Evolutionary conservation across 176 grass and related monocot species (phyloP).

Genomic region (Urochloa ruziziensis): DNA sequence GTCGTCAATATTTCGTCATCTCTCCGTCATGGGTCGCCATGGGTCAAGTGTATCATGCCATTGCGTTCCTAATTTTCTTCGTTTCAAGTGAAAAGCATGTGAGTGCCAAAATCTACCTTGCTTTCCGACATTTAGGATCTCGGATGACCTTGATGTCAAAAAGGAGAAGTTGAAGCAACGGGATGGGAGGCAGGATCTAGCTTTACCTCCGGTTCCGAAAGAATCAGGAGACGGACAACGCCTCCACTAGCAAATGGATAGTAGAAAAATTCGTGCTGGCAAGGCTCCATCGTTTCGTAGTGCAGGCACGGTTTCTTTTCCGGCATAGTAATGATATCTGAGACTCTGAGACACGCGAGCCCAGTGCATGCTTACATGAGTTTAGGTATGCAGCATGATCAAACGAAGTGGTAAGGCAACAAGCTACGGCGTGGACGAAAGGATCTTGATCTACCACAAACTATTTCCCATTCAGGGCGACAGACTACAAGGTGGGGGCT

Average conservation of each 20-base stretch:
- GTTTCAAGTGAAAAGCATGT: background rate
- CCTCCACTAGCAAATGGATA: conserved; percentile 16
- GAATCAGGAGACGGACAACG: background rate
- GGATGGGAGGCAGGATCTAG: background rate
- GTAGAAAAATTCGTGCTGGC: background rate
- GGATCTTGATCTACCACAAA: no score
- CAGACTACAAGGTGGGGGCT: background rate
- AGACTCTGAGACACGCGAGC: background rate
- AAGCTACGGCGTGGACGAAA: background rate
- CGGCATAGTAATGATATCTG: background rate
- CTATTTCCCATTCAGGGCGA: background rate
- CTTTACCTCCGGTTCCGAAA: conserved; percentile 17
- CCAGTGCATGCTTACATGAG: background rate
- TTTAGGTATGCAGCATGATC: background rate
- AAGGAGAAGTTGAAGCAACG: background rate
- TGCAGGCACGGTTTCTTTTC: background rate
- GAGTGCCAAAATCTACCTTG: conserved; percentile 19
- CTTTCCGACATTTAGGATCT: conserved; percentile 39
- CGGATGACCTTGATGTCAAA: conserved; percentile 9
- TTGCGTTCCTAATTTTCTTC: background rate
- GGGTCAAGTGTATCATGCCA: background rate
- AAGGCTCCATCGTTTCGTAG: background rate
- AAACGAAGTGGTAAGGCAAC: background rate
- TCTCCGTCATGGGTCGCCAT: background rate
- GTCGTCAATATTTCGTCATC: conserved; percentile 1